Evolutionary conservation across 306 rosid genomes (phyloP).

Genomic region (Vigna angularis): DNA sequence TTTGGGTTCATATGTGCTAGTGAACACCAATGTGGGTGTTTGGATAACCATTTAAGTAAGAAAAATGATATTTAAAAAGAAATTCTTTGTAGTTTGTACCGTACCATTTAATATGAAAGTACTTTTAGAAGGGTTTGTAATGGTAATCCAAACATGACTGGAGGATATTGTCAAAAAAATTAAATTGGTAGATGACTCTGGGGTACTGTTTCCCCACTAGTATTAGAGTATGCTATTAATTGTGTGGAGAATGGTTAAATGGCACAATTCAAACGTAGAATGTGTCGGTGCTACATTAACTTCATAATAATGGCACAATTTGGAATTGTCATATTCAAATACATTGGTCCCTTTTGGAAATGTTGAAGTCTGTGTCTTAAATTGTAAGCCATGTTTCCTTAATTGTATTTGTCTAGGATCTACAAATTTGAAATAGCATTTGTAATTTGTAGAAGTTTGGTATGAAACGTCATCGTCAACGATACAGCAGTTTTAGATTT

Average conservation of each 20-base stretch:
- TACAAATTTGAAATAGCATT: neutral
- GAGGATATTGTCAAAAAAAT: too few relatives aligned
- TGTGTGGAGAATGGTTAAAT: neutral
- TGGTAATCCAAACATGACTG: too few relatives aligned
- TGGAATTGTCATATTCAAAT: too few relatives aligned
- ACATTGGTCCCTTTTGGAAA: too few relatives aligned
- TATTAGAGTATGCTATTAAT: neutral
- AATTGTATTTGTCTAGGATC: neutral
- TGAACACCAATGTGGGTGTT: neutral
- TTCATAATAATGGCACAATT: neutral
- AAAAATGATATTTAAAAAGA: too few relatives aligned
- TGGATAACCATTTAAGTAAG: too few relatives aligned
- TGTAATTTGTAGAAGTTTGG: neutral
- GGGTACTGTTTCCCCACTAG: neutral
- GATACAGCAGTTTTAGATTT: neutral
- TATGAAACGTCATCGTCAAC: neutral
- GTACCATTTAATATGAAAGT: too few relatives aligned
- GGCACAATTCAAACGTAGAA: neutral
- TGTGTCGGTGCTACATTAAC: neutral
- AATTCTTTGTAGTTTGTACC: too few relatives aligned
- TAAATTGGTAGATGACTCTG: neutral
- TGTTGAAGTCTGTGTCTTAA: neutral
- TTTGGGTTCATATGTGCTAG: neutral
- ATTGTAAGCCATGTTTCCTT: neutral
- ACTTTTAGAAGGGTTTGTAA: too few relatives aligned